Evolutionary conservation across 208 protist species (phyloP), one percentile per base, ranked within the genome.

Genomic region (Trypanosomatidae sp.): DNA sequence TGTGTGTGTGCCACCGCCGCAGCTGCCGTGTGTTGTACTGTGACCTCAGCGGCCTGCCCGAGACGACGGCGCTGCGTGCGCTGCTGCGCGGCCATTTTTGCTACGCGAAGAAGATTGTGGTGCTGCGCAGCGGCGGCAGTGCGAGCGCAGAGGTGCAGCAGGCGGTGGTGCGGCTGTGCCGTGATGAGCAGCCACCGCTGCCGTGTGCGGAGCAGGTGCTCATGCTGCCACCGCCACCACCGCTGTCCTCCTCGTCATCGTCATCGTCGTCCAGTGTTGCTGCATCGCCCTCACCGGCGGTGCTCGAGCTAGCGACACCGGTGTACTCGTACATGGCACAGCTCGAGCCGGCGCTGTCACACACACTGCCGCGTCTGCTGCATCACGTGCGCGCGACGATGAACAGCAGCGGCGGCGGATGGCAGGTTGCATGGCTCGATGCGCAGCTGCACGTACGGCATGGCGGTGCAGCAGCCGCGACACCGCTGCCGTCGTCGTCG

Each of bases 351-450:
- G 46, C 35, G 28, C 61, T 92, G 33, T 71, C 67, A 1, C 69
- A 63, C 15, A 50, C 52, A 26, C 48, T 89, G 38, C 48, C 73
- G 15, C 46, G 49, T 22, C 56, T 45, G 5, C 52, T 87, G 16
- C 56, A 66, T 7, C 63, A 63, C 0, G 78, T 88, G 25, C 65
- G 71, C 15, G 83, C 86, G 38, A 56, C 68, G 1, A n/a, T n/a
- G n/a, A n/a, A n/a, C n/a, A 61, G 70, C 44, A 78, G 71, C 0
- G 74, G 70, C 23, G 77, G 71, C 19, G 68, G 49, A 7, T 92
- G 83, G 83, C 78, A 92, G 49, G 78, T 92, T 5, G 77, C 76
- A 4, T 88, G 79, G 78, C 60, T 88, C n/a, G 68, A 92, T 38
- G 83, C 78, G 4, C 60, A 67, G 27, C 68, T 92, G 18, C 60